Evolutionary conservation across 768 basidiomycete species (phyloP).

Genomic region (Agrocybe pediades): DNA sequence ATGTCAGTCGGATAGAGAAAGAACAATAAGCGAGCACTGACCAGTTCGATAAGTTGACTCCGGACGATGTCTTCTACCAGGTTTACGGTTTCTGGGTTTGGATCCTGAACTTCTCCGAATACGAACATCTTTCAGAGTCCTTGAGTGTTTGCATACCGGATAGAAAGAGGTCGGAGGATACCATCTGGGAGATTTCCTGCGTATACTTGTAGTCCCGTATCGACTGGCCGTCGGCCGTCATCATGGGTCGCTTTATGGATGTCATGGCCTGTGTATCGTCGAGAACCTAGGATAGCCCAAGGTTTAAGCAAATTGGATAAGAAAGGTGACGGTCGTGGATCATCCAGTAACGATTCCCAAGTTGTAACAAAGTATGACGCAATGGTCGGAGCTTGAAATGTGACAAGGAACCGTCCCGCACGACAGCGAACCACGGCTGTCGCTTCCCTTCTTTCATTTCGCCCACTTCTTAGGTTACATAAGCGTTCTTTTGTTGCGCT

Average conservation of each 20-base stretch:
- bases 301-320: too few relatives aligned
- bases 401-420: too few relatives aligned
- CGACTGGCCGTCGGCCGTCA: constrained; percentile 2
- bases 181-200: constrained; percentile 95
- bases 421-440: too few relatives aligned
- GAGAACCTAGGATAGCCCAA: not conserved
- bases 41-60: constrained; percentile 89
- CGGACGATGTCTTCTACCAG: constrained; percentile 95
- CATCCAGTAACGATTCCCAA: too few relatives aligned
- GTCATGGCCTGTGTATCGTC: constrained; percentile 8
- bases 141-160: not conserved
- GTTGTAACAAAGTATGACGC: too few relatives aligned
- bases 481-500: too few relatives aligned
- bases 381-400: too few relatives aligned
- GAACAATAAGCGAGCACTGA: constrained; percentile 30
- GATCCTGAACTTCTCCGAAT: constrained; percentile 93
- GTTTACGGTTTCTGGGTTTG: constrained; percentile 83
- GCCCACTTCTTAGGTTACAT: too few relatives aligned
- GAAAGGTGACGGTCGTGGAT: too few relatives aligned
- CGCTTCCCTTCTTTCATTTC: too few relatives aligned
- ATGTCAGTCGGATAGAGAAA: not conserved
- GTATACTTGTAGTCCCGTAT: constrained; percentile 79
- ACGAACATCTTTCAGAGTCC: constrained; percentile 79
- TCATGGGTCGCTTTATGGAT: constrained; percentile 9
- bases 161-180: constrained; percentile 29